Evolutionary conservation across 345 rosid species (phyloP).

Genomic region (Abelmoschus esculentus): DNA sequence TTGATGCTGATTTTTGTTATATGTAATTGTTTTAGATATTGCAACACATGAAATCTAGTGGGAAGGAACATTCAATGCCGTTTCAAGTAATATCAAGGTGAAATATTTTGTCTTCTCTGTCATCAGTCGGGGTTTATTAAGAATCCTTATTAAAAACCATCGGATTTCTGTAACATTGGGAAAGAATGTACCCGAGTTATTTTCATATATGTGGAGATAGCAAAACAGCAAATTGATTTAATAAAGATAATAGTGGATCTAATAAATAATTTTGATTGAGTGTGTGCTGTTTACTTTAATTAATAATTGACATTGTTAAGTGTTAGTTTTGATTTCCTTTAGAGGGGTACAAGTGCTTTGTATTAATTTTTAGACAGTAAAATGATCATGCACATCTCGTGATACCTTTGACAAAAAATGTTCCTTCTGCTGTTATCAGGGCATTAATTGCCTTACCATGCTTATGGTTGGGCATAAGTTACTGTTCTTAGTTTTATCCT

Average conservation of each 20-base stretch:
- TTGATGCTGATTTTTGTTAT: constrained; percentile 10
- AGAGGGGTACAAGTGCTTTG: not conserved
- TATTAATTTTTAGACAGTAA: not conserved
- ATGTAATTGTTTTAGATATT: constrained; percentile 48
- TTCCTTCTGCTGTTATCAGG: not conserved
- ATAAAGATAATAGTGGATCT: not conserved
- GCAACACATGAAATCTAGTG: constrained; percentile 96
- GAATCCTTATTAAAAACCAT: constrained; percentile 1
- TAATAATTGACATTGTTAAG: not conserved
- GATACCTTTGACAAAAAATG: not conserved
- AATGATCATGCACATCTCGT: not conserved
- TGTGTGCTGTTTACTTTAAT: not conserved
- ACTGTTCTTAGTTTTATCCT: not conserved
- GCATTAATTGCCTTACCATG: not conserved
- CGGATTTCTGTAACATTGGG: not conserved
- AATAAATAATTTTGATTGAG: not conserved
- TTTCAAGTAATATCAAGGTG: constrained; percentile 99
- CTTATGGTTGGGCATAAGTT: constrained; percentile 1
- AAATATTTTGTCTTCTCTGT: not conserved
- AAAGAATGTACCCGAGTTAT: not conserved
- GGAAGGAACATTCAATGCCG: constrained; percentile 98
- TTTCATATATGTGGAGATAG: constrained; percentile 1
- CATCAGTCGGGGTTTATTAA: not conserved
- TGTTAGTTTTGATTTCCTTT: constrained; percentile 3
- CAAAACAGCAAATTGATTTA: not conserved